Evolutionary conservation across 2,329 filamentous ascomycete species (phyloP).

Genomic region (Monilinia fructigena): DNA sequence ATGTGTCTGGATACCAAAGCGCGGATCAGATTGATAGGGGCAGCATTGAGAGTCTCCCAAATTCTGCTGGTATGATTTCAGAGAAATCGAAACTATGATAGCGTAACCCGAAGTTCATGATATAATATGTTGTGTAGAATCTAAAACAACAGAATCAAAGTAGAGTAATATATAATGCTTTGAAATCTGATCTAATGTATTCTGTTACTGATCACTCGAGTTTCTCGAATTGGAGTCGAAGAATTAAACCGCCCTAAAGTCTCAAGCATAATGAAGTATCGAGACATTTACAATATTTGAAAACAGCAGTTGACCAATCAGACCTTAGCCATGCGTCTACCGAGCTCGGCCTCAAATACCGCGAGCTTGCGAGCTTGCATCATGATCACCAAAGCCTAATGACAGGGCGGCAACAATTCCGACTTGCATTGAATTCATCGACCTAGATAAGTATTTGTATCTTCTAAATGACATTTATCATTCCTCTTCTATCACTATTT

Average conservation of each 20-base stretch:
- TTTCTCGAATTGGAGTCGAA: too few relatives aligned
- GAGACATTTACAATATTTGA: background rate
- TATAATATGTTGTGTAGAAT: background rate
- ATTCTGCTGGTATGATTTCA: conserved; percentile 43
- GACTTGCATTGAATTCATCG: background rate
- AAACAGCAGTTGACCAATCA: background rate
- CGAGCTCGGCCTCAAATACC: conserved; percentile 20
- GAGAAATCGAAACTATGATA: conserved; percentile 38
- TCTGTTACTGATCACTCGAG: background rate
- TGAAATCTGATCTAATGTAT: background rate
- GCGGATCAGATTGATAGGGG: conserved; percentile 52
- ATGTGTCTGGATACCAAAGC: conserved; percentile 54
- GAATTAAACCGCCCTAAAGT: background rate
- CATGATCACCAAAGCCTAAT: background rate
- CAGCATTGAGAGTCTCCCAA: conserved; percentile 45
- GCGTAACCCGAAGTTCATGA: background rate
- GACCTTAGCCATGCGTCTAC: background rate
- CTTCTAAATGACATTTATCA: background rate
- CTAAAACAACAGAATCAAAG: background rate
- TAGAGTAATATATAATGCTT: background rate
- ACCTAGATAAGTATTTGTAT: background rate
- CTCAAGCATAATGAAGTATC: background rate
- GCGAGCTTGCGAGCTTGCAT: conserved; percentile 8
- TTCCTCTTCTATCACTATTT: background rate
- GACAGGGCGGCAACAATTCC: conserved; percentile 1